Evolutionary conservation across 1,284 basidiomycete species (phyloP), one percentile per base, ranked within the genome.

Genomic region (Sporisorium exsertum): DNA sequence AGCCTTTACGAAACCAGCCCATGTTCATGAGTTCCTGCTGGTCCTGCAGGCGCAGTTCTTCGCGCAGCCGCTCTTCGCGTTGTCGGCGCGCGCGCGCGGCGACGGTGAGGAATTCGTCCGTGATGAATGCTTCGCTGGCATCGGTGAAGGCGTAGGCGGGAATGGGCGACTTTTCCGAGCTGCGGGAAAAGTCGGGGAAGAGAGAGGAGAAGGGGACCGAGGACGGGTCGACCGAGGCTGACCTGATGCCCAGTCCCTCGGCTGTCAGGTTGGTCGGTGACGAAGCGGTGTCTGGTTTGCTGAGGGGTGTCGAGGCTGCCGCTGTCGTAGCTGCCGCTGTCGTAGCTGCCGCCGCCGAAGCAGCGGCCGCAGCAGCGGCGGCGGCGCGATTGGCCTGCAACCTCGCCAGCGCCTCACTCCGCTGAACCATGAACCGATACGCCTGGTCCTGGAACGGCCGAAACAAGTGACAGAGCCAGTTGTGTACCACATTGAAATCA

Each of bases 381-480:
- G 67, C 67, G 33, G 57, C 61, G 3, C 63, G 63, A 5, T 35
- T 58, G 0, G 66, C 63, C n/a, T 74, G 64, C 50, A 66, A n/a
- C 22, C 57, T 50, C 5, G 63, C 57, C 5, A 71, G 26, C 4
- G 64, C 65, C 24, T 76, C 73, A 45, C 68, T 72, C 0, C 69
- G 58, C 50, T 72, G 73, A 29, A 69, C 62, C 68, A 76, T 76
- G 42, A 76, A 72, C n/a, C 74, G 69, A 45, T 68, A 72, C 18
- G 75, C 75, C 49, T 77, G 75, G 32, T 77, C 75, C 45, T 73
- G 71, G 24, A 77, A 77, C 29, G 75, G 75, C 13, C 64, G 26
- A 43, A 77, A 77, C 35, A 77, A 37, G 4, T 64, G 52, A 46
- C 54, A 62, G 5, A 77, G 61, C 75, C 75, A 77, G 5, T 57